phyloP scores from a whole-genome alignment of 306 rosid genomes.

The Prunus salicina region DNA sequence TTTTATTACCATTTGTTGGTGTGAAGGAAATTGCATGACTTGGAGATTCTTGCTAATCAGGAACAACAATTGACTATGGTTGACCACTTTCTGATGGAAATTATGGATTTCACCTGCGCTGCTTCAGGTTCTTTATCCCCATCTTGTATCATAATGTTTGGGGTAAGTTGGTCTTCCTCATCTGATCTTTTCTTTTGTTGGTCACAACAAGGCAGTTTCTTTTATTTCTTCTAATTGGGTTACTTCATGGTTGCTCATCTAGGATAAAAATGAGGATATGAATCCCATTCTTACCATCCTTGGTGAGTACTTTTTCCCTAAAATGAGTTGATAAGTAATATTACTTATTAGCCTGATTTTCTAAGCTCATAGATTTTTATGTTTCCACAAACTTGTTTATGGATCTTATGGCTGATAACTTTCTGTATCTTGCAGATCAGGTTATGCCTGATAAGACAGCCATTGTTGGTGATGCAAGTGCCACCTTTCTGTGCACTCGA shows the following conservation, averaged over 20 bases:
- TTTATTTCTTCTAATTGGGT: background rate
- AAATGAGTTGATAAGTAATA: no score
- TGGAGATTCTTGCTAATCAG: background rate
- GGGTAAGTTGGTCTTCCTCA: slow-evolving; percentile 26
- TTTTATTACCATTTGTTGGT: background rate
- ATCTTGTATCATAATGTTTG: slow-evolving; percentile 33
- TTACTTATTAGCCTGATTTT: no score
- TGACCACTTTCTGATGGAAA: slow-evolving; percentile 25
- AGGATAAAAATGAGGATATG: slow-evolving; percentile 35
- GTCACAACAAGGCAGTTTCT: background rate
- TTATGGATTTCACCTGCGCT: slow-evolving; percentile 19
- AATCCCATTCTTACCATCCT: slow-evolving; percentile 23
- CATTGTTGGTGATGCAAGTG: slow-evolving; percentile 60
- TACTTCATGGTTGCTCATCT: slow-evolving; percentile 6
- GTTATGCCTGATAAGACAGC: slow-evolving; percentile 58
- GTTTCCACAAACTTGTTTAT: background rate
- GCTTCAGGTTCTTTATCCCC: slow-evolving; percentile 31
- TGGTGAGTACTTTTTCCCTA: slow-evolving; percentile 21
- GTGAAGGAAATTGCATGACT: background rate
- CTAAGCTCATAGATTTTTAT: background rate
- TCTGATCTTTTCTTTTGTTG: background rate
- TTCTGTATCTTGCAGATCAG: slow-evolving; percentile 36
- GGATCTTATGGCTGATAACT: background rate
- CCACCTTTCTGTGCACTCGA: slow-evolving; percentile 37
- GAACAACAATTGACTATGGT: slow-evolving; percentile 1